Conservation (phyloP, 371 early-diverging fungal species). For the Apophysomyces elegans region DNA sequence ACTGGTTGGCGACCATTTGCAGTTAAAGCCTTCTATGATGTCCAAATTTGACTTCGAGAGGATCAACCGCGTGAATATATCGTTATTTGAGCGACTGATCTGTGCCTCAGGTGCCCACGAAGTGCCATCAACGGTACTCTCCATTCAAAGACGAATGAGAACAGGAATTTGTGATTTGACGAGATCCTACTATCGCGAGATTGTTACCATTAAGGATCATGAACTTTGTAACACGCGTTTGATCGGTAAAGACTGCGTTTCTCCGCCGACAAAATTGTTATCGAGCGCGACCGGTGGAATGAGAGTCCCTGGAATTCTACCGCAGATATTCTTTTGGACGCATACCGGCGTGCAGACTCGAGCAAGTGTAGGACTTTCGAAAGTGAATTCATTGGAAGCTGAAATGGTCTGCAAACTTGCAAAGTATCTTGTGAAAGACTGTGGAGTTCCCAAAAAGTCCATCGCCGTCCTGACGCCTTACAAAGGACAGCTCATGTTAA, state of each 20-base stretch:
- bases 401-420: conserved; percentile 5
- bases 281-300: neutral
- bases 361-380: neutral
- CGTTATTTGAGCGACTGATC: neutral
- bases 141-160: conserved; percentile 1
- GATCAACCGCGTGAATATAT: neutral
- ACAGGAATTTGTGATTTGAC: neutral
- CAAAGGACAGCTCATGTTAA: conserved; percentile 3
- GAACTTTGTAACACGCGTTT: neutral
- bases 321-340: neutral
- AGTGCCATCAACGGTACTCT: neutral
- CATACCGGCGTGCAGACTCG: neutral
- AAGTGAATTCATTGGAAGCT: neutral
- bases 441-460: conserved; percentile 6
- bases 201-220: conserved; percentile 2
- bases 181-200: neutral
- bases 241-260: neutral
- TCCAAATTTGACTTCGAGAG: conserved; percentile 5
- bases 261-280: neutral
- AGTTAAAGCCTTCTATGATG: neutral
- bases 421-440: neutral
- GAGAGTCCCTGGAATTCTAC: neutral
- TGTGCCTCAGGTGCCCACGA: neutral
- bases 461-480: neutral
- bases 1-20: neutral